Evolutionary conservation across 306 rosid genomes (phyloP).

Genomic region (Lupinus albus): DNA sequence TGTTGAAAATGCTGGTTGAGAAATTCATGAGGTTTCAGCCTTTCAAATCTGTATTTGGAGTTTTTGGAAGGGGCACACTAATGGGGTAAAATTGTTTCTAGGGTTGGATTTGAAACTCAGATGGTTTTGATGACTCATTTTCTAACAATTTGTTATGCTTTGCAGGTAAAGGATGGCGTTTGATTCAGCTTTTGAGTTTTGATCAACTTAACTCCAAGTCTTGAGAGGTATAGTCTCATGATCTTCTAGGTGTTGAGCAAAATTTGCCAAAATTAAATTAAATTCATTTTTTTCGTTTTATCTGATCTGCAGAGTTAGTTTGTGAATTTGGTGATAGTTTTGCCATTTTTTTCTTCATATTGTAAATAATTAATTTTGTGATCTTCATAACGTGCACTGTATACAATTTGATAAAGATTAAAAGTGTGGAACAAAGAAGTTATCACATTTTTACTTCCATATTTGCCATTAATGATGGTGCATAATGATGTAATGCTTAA

Average conservation of each 20-base stretch:
- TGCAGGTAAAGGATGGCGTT: slow-evolving; percentile 45
- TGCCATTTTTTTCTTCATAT: slow-evolving; percentile 14
- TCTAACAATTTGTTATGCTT: slow-evolving; percentile 34
- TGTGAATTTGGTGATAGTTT: slow-evolving; percentile 24
- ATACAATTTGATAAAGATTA: slow-evolving; percentile 11
- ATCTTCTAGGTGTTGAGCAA: not conserved
- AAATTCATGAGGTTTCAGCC: slow-evolving; percentile 8
- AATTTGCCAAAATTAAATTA: slow-evolving; percentile 7
- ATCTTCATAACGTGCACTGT: not conserved
- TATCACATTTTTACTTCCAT: slow-evolving; percentile 10
- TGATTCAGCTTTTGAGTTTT: slow-evolving; percentile 45
- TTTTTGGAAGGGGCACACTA: not conserved
- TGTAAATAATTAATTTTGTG: slow-evolving; percentile 15
- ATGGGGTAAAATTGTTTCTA: not conserved
- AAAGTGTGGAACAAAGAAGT: not conserved
- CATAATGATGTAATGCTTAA: slow-evolving; percentile 19
- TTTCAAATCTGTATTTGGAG: not conserved
- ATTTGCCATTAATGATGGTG: not conserved
- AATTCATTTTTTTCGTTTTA: not conserved
- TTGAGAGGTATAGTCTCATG: slow-evolving; percentile 41
- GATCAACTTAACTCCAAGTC: slow-evolving; percentile 30
- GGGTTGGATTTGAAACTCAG: no score
- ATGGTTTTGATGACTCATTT: not conserved
- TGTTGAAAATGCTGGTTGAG: slow-evolving; percentile 26
- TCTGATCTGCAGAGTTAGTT: slow-evolving; percentile 21